phyloP scores from a whole-genome alignment of 768 basidiomycete species.

The Termitomyces titanicus region DNA sequence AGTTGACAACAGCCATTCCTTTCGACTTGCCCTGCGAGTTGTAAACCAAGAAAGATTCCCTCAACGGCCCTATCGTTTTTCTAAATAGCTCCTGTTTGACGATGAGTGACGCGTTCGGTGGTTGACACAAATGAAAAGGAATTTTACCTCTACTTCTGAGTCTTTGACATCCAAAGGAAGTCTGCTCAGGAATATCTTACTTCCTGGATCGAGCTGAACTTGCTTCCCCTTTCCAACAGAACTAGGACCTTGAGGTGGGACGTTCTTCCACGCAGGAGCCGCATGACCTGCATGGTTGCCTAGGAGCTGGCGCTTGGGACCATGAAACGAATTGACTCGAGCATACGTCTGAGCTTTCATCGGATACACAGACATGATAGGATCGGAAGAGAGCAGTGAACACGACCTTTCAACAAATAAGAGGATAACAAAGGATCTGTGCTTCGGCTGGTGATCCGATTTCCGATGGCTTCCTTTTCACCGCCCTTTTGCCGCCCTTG shows the following conservation, averaged over 20 bases:
- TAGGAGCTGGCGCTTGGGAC: conserved; percentile 50
- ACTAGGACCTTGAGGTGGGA: conserved; percentile 11
- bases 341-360: conserved; percentile 23
- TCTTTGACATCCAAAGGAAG: conserved; percentile 69
- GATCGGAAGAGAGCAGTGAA: neutral
- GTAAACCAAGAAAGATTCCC: conserved; percentile 67
- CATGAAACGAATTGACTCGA: conserved; percentile 46
- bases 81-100: conserved; percentile 61
- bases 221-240: conserved; percentile 29
- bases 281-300: conserved; percentile 54
- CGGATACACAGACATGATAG: neutral
- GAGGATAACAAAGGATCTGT: neutral
- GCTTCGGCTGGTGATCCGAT: neutral
- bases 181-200: conserved; percentile 64
- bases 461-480: too few relatives aligned
- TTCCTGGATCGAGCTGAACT: conserved; percentile 35
- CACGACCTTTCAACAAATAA: neutral
- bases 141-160: conserved; percentile 61
- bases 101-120: neutral
- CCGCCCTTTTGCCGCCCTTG: too few relatives aligned
- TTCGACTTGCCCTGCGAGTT: conserved; percentile 74
- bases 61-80: conserved; percentile 73
- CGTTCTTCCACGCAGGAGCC: conserved; percentile 60
- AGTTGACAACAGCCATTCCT: conserved; percentile 75
- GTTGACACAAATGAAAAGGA: neutral